Conservation (phyloP, 2,329 filamentous ascomycete species). For the Trichoderma lentiforme region DNA sequence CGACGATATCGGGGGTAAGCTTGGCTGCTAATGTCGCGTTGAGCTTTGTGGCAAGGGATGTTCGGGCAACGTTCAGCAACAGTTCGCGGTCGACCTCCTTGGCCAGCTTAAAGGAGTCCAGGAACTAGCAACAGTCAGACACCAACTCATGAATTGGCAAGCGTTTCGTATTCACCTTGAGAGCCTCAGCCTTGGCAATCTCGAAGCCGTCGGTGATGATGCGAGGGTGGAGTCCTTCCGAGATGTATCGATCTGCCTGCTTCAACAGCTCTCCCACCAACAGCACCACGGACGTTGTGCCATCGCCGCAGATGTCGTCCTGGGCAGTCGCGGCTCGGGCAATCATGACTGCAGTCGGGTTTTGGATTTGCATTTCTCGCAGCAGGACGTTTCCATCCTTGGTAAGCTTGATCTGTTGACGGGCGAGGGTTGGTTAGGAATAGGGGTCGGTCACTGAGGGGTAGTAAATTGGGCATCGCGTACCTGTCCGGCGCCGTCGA, state of each 20-base stretch:
- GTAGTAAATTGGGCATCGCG: conserved; percentile 28
- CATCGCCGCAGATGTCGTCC: conserved; percentile 97
- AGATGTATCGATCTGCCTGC: conserved; percentile 94
- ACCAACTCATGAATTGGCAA: conserved; percentile 20
- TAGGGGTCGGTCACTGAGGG: conserved; percentile 26
- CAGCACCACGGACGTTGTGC: conserved; percentile 93
- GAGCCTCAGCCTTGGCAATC: conserved; percentile 86
- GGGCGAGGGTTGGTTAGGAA: conserved; percentile 27
- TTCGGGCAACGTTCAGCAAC: conserved; percentile 86
- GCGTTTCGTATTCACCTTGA: conserved; percentile 59
- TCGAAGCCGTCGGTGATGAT: conserved; percentile 98
- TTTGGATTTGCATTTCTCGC: conserved; percentile 89
- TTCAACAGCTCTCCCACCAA: conserved; percentile 95
- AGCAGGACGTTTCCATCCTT: conserved; percentile 93
- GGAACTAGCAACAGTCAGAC: conserved; percentile 59
- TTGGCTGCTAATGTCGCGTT: conserved; percentile 84
- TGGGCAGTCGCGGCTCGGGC: conserved; percentile 87
- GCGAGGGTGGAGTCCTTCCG: conserved; percentile 92
- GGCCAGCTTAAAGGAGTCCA: conserved; percentile 88
- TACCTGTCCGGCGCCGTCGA: conserved; percentile 68
- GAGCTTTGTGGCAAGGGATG: conserved; percentile 92
- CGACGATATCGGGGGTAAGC: conserved; percentile 91
- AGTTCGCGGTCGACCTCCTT: conserved; percentile 91
- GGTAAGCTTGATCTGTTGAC: conserved; percentile 84
- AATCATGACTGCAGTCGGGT: conserved; percentile 89